Conservation (phyloP, 164 flowering plant genomes). For the Taxillus chinensis region DNA sequence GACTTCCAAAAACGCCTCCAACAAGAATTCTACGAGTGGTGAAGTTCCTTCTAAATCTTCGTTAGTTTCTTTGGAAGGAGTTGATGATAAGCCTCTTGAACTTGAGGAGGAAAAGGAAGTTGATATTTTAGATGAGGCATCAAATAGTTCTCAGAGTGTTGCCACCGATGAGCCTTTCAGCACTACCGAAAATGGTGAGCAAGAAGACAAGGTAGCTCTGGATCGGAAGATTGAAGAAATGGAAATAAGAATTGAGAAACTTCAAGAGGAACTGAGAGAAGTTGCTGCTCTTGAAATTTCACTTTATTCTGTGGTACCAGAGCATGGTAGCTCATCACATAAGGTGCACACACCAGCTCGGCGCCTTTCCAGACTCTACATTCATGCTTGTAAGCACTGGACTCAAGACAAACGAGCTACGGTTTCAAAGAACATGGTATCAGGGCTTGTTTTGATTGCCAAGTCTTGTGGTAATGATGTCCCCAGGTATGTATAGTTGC, state of each 20-base stretch:
- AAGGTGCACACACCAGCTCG: conserved; percentile 98
- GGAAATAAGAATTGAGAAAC: conserved; percentile 70
- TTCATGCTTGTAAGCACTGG: conserved; percentile 94
- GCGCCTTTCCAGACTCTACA: conserved; percentile 87
- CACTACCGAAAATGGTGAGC: conserved; percentile 32
- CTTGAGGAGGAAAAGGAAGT: conserved; percentile 42
- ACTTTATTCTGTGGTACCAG: conserved; percentile 86
- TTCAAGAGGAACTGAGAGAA: conserved; percentile 89
- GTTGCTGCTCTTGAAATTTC: conserved; percentile 95
- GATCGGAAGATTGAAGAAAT: conserved; percentile 57
- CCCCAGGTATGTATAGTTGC: conserved; percentile 48
- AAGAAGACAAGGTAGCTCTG: conserved; percentile 30
- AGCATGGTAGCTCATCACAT: conserved; percentile 97
- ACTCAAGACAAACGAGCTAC: conserved; percentile 69
- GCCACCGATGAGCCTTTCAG: conserved; percentile 45
- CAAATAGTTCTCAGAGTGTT: conserved; percentile 38
- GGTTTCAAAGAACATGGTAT: conserved; percentile 75
- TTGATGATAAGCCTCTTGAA: conserved; percentile 36
- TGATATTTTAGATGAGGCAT: conserved; percentile 44
- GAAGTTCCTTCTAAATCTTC: conserved; percentile 33
- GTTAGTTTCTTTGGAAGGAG: conserved; percentile 64
- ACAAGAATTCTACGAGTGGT: conserved; percentile 17
- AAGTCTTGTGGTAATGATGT: conserved; percentile 93
- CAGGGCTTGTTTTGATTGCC: conserved; percentile 81
- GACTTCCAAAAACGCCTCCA: conserved; percentile 16